Evolutionary conservation across 345 rosid genomes (phyloP).

Genomic region (Arabidopsis thaliana): TAIR10.1 NC_003075.7:8116501-8117000

Average conservation of each 20-base stretch:
- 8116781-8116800: not conserved
- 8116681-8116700: not conserved
- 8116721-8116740: too few relatives aligned
- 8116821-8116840: not conserved
- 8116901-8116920: not conserved
- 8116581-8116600: conserved; percentile 70
- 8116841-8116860: too few relatives aligned
- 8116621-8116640: conserved; percentile 81
- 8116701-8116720: too few relatives aligned
- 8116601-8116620: conserved; percentile 88
- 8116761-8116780: not conserved
- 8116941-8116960: not conserved
- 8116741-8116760: not conserved
- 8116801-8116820: not conserved
- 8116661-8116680: conserved; percentile 3
- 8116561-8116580: conserved; percentile 82
- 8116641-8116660: conserved; percentile 25
- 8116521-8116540: conserved; percentile 93
- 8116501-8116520: conserved; percentile 56
- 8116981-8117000: not conserved
- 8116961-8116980: conserved; percentile 7
- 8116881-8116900: not conserved
- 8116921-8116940: not conserved
- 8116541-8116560: conserved; percentile 96
- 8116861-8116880: not conserved